Base-by-base conservation (phyloP, 169 alveolate species). In the Plasmodium vinckei region DNA sequence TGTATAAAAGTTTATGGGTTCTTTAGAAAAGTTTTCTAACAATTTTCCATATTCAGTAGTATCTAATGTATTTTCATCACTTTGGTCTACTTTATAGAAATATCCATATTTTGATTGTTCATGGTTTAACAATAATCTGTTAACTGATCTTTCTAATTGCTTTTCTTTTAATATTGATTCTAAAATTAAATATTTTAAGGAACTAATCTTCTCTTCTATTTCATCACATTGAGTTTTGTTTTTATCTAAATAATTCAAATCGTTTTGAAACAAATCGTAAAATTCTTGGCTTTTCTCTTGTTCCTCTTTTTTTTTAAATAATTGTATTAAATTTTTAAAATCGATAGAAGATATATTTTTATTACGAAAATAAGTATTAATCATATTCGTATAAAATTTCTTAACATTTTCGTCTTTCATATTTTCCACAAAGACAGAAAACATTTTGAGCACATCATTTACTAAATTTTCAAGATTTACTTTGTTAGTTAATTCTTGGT, bases 11-110 rank as follows among this genome's bases (percentile, higher is more conserved):
- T 73, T 73, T 23, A 73, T 39, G 13, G 87, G 87, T 39, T 73
- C 87, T 27, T 73, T 73, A n/a, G 87, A 73, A 60, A 73, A 73
- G 39, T 73, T 73, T 73, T 73, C 87, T 39, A 73, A 53, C 63
- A 73, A 53, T 61, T 73, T 73, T 60, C 87, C 87, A 73, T 73
- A 73, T 73, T 73, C 87, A 9, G 87, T 73, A 12, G 87, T 73
- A 39, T 73, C 87, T 64, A 73, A 42, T 47, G 68, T 73, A 67
- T 73, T 73, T 10, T 73, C 87, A 73, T 73, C 87, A 10, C 64
- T 73, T 39, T 73, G 87, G 9, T 73, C 87, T 12, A 73, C 27
- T 73, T 73, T 73, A 61, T 73, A 73, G 63, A 73, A 73, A 46
- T 73, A 73, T 25, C 87, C 87, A 73, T 73, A 73, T 51, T 73